Conservation (phyloP, 1,284 basidiomycete species). For the Cystobasidium slooffiae region DNA sequence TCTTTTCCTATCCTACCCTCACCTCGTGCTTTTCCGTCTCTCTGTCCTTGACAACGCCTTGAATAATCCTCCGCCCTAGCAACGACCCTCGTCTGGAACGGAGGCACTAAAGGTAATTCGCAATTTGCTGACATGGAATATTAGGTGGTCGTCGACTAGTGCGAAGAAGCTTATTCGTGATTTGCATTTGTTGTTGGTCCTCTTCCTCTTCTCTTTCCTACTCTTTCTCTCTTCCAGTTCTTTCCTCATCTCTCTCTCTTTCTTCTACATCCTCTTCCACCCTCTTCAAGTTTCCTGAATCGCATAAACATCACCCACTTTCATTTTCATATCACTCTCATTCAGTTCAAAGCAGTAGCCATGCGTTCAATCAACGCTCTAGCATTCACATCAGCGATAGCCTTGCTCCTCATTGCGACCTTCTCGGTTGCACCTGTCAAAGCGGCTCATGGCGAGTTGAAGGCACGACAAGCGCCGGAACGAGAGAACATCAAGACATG, state of each 20-base stretch:
- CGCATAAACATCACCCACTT: slow-evolving; percentile 2
- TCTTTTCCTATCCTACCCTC: no score
- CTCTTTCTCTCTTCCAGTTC: neutral
- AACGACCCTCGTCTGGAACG: neutral
- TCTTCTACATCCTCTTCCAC: neutral
- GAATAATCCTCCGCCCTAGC: neutral
- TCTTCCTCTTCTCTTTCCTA: neutral
- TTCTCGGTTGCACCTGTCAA: neutral
- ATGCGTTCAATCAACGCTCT: neutral
- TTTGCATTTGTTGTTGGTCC: neutral
- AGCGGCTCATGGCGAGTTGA: slow-evolving; percentile 10
- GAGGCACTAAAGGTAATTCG: neutral
- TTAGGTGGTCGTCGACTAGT: neutral
- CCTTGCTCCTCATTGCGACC: neutral
- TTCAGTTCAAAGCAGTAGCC: neutral
- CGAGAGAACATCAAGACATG: neutral
- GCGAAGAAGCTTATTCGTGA: neutral
- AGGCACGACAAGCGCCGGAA: neutral
- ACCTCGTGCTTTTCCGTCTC: no score
- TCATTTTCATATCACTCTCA: neutral
- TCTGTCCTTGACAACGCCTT: no score
- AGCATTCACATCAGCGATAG: neutral
- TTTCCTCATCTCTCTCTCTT: neutral
- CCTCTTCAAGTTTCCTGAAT: no score
- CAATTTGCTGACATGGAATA: neutral